Base-by-base conservation (phyloP, 1,284 basidiomycete genomes). In the Boletellus deceptivus region DNA sequence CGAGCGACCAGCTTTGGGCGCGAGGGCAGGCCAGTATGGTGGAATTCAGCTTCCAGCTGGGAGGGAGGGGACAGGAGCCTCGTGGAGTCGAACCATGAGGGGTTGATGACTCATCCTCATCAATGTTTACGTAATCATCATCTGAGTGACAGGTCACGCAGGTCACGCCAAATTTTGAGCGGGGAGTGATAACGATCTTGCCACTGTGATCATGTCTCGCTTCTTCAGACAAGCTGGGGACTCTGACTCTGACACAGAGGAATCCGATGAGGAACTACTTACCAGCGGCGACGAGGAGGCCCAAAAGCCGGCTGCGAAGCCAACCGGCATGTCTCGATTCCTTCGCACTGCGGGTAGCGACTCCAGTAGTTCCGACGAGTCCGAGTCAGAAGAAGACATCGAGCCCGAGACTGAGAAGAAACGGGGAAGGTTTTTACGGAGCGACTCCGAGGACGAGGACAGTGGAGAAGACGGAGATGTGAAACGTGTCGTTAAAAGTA, bases 161-260 rank as follows among this genome's bases (percentile, higher is more conserved):
- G 16, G 34, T 7, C 5, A 11, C 24, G 27, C 51, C 50, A 68
- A 64, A 53, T 56, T 64, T 59, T n/a, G 44, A 49, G 59, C 43
- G 29, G 6, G n/a, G 17, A 11, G 29, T 46, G 64, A 69, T 65
- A 68, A 54, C 60, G 45, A 67, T 67, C 61, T 54, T 37, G 38
- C 41, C 44, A 41, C 18, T 40, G 31, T 56, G 57, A 56, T 52
- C 56, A 90, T 93, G 90, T 93, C 91, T 54, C 83, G 91, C 67
- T 93, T 93, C 75, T 92, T 92, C 76, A 85, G 87, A 74, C 80
- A 84, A 74, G 88, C 81, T 51, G 86, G 79, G 68, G 89, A 92
- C 69, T 88, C 86, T 52, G 88, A 91, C 67, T 86, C 83, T 39
- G 87, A 90, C 49, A 79, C 83, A 47, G 84, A 86, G 59, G 81